A percentile compares a stretch with the other conserved stretches of the same genome.
Evolutionary conservation across 2,329 filamentous ascomycete species (phyloP).

Genomic region (Alternaria burnsii): DNA sequence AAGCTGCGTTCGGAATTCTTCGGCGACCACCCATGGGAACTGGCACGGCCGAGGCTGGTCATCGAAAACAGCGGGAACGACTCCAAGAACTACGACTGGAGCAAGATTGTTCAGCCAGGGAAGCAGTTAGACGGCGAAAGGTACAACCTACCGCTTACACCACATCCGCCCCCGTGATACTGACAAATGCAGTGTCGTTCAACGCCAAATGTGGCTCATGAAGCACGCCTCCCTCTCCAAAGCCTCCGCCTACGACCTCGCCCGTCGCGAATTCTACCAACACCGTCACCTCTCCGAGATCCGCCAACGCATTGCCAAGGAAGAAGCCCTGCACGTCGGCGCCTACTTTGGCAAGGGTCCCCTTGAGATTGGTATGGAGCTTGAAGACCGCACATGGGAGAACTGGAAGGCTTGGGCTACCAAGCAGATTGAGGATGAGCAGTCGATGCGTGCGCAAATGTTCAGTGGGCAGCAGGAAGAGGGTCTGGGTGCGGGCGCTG

Average conservation of each 20-base stretch:
- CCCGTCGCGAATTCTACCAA: constrained; percentile 89
- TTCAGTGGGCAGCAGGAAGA: constrained; percentile 46
- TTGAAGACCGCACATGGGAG: constrained; percentile 84
- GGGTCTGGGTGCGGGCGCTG: constrained; percentile 33
- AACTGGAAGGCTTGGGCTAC: constrained; percentile 84
- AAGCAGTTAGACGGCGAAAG: constrained; percentile 84
- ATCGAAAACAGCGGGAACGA: constrained; percentile 89
- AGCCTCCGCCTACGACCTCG: constrained; percentile 81
- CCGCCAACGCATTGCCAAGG: constrained; percentile 79
- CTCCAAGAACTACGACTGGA: constrained; percentile 79
- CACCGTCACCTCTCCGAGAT: constrained; percentile 84
- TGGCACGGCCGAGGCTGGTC: constrained; percentile 85
- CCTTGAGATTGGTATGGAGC: constrained; percentile 78
- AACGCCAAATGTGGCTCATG: constrained; percentile 89
- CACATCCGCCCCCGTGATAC: not conserved
- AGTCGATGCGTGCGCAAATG: constrained; percentile 57
- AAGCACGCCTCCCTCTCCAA: constrained; percentile 62
- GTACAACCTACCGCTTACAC: constrained; percentile 55
- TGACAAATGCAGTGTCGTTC: constrained; percentile 74
- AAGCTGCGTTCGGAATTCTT: constrained; percentile 82
- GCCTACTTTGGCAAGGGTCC: constrained; percentile 85
- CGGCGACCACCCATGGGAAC: constrained; percentile 95
- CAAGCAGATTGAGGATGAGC: constrained; percentile 59
- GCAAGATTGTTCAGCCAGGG: constrained; percentile 75
- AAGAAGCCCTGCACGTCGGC: constrained; percentile 86